A percentile compares a stretch with the other conserved stretches of the same genome.
These are phyloP conservation scores for Auriculariales sp. DNA, from an alignment of 768 basidiomycete genomes.

Conservation along the genomic window DNA sequence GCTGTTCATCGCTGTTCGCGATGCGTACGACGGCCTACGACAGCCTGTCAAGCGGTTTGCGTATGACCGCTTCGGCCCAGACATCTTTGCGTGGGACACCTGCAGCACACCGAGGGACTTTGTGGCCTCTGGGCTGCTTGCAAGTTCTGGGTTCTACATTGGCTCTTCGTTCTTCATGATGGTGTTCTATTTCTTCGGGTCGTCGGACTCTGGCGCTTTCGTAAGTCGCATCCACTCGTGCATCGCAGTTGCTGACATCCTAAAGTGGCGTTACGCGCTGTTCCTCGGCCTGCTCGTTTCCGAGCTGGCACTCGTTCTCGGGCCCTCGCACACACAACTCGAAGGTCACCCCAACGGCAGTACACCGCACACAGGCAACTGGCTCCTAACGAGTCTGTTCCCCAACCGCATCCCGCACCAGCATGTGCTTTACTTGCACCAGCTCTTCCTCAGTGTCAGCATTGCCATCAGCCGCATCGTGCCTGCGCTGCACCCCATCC, in stretches of 20 bases:
- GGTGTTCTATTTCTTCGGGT: conserved; percentile 48
- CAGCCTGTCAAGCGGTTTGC: conserved; percentile 69
- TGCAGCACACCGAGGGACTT: conserved; percentile 61
- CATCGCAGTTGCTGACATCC: not conserved
- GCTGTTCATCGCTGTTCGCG: conserved; percentile 54
- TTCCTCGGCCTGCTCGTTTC: conserved; percentile 43
- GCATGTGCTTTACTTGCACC: conserved; percentile 63
- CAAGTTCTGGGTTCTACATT: conserved; percentile 52
- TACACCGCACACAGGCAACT: conserved; percentile 7
- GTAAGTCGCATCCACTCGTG: conserved; percentile 29
- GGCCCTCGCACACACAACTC: conserved; percentile 30
- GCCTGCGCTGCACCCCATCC: conserved; percentile 45
- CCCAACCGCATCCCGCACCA: conserved; percentile 60
- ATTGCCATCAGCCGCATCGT: conserved; percentile 58
- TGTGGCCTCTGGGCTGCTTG: conserved; percentile 46
- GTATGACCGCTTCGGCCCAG: conserved; percentile 81
- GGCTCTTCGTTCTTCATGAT: conserved; percentile 41
- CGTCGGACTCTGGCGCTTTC: conserved; percentile 44
- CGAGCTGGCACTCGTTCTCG: conserved; percentile 53
- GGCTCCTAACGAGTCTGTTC: conserved; percentile 29
- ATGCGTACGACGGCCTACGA: conserved; percentile 66
- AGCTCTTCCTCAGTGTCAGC: conserved; percentile 59
- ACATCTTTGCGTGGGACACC: conserved; percentile 49
- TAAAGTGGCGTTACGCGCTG: conserved; percentile 70
- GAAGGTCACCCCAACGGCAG: conserved; percentile 13